Evolutionary conservation across 257 asterid genomes (phyloP), one percentile per base, ranked within the genome.

Genomic region (Solanum ossicruentum): DNA sequence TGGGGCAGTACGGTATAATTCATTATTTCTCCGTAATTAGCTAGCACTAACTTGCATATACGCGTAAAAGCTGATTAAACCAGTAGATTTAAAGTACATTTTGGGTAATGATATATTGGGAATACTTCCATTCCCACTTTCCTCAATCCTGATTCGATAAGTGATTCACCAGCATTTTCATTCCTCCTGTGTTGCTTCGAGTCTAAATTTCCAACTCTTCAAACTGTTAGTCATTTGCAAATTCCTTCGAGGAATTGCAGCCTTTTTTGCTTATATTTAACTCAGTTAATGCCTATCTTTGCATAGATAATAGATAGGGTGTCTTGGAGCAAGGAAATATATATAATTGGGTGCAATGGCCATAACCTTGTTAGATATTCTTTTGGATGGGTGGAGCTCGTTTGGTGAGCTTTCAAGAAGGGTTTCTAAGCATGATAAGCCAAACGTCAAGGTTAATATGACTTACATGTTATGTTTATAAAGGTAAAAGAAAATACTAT

Each of bases 1-100:
- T 95, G 97, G 97, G 98, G 97, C n/a, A 95, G 98, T 86, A 92
- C 98, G 97, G 98, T 95, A 91, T 20, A 66, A 8, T 60, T 54
- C 12, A 45, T 47, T 63, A 28, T 56, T 84, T n/a, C 1, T 5
- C 4, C 54, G 84, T 45, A 55, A 7, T 84, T 83, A n/a, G 15
- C 43, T 47, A 52, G 26, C 26, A 36, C 39, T 70, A 10, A 70
- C n/a, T 66, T 28, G 73, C 16, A 32, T 26, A 23, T 63, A 12
- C 39, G 45, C 32, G 8, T 28, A 28, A 13, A 26, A 66, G 72
- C 72, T 65, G 71, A 10, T 65, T 41, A 26, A 65, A 5, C 41
- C 43, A 26, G 45, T n/a, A 66, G 73, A 45, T 66, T 10, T 15
- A 66, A 66, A 0, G 75, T 49, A 67, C 21, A 15, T 66, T 66